phyloP scores from a whole-genome alignment of 352 stramenopile species.

The Pythium graminicola region DNA sequence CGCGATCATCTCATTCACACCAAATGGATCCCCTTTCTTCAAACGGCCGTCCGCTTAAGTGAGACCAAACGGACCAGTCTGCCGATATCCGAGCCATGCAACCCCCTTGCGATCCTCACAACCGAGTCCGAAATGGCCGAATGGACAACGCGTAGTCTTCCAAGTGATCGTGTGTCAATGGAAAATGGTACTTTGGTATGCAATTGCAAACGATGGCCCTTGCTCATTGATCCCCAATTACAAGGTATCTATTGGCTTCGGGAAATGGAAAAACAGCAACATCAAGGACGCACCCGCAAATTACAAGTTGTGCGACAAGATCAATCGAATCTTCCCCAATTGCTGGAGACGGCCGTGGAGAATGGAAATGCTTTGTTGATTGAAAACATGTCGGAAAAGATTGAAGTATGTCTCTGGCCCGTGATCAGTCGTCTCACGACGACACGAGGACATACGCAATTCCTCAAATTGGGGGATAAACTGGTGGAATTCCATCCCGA shows the following conservation, averaged over 20 bases:
- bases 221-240: constrained; percentile 89
- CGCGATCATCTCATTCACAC: constrained; percentile 78
- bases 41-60: constrained; percentile 35
- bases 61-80: constrained; percentile 18
- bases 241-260: constrained; percentile 87
- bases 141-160: constrained; percentile 81
- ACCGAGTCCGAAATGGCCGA: constrained; percentile 74
- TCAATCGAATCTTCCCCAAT: constrained; percentile 61
- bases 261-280: constrained; percentile 69
- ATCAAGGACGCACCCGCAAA: constrained; percentile 29
- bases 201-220: constrained; percentile 72
- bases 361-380: constrained; percentile 74
- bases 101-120: constrained; percentile 65
- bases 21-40: constrained; percentile 86
- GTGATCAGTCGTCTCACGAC: constrained; percentile 72
- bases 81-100: constrained; percentile 36
- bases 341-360: constrained; percentile 78
- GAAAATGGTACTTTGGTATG: constrained; percentile 89
- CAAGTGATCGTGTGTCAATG: constrained; percentile 83
- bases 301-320: constrained; percentile 82
- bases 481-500: constrained; percentile 72
- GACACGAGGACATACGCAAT: constrained; percentile 60
- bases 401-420: constrained; percentile 84
- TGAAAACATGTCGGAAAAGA: constrained; percentile 84
- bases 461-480: constrained; percentile 85